Base-by-base conservation (phyloP, 495 filamentous ascomycete species). In the Patellaria atrata region DNA sequence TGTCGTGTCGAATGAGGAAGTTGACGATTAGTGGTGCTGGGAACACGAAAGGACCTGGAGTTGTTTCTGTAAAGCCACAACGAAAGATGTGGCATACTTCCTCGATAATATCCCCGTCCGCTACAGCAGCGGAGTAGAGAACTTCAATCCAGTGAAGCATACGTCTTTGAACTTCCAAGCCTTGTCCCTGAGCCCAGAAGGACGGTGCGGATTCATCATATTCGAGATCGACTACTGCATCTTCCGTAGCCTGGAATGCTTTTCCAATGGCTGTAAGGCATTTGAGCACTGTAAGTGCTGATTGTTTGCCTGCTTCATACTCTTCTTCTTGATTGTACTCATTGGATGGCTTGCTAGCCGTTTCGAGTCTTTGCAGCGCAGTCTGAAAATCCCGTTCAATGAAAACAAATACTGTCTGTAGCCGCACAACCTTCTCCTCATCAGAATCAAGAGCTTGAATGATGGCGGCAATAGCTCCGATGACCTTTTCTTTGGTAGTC, bases 401-500 rank as follows among this genome's bases (percentile, higher is more conserved):
- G 38, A 75, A 75, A 8, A 52, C 51, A 7, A 93, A 58, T 8
- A 96, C 64, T 33, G 67, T 58, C 33, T 71, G 66, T 7, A 91
- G 58, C 2, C 70, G 71, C 18, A 54, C 59, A 2, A 71, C 54
- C 50, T 80, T 80, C 24, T 69, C 56, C 24, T 65, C 58, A 33
- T 89, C 75, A 0, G 67, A 58, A 5, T 68, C 62, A 18, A 89
- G 56, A 22, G 78, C 82, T 47, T 94, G 83, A 22, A 92, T 72
- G 35, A 96, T 81, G 10, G 76, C 73, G 5, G 84, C 73, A 35
- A 94, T 87, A 5, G 76, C 83, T 38, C 81, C 79, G 9, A 93
- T 56, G 2, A 96, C 71, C 27, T 68, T 71, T 44, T 89, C 81
- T 60, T 93, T 87, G 0, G 76, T 78, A 17, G 71, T 58, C 10